Evolutionary conservation across 2,329 filamentous ascomycete genomes (phyloP), one percentile per base, ranked within the genome.

Genomic region (Ceratocystis destructans): DNA sequence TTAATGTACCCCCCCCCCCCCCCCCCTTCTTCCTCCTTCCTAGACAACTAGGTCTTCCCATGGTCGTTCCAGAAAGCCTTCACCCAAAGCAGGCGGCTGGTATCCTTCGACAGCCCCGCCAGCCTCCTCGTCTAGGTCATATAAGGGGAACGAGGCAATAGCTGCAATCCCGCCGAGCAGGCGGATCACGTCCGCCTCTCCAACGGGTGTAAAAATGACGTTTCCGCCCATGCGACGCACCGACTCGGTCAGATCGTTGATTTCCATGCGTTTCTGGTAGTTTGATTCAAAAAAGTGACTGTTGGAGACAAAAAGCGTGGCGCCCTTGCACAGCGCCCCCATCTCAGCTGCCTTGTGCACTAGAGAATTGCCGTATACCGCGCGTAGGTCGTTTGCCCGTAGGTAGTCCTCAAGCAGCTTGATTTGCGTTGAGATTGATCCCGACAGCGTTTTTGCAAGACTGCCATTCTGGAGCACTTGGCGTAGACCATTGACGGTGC

Each of bases 141-240:
- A 77, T 46, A 97, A 81, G 0, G 94, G 92, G 74, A 92, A 99
- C 12, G 93, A 96, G 69, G 96, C 77, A 33, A 96, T 87, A 1
- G 91, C 91, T 17, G 93, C 94, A 69, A 99, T 87, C 20, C 91
- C 89, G 0, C 94, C 92, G 68, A 97, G 75, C 12, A 86, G 88
- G 70, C 92, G 89, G 15, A 99, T 76, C 78, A 96, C 93, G 75
- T 97, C 93, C 72, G 95, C 88, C 71, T 89, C 92, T 37, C 62
- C 57, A 5, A 55, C 62, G 17, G 66, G 66, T 33, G 97, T 77
- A 57, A 65, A 62, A 1, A 69, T 28, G n/a, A 97, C 84, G 65
- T 89, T 81, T 0, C 90, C 89, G 4, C 93, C 94, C 69, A 90
- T 87, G 2, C 86, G 86, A 70, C 86, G 85, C n/a, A 97, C 93